These are phyloP conservation scores for Guadua angustifolia DNA, from an alignment of 176 grass and related monocot genomes.

Conservation along the genomic window DNA sequence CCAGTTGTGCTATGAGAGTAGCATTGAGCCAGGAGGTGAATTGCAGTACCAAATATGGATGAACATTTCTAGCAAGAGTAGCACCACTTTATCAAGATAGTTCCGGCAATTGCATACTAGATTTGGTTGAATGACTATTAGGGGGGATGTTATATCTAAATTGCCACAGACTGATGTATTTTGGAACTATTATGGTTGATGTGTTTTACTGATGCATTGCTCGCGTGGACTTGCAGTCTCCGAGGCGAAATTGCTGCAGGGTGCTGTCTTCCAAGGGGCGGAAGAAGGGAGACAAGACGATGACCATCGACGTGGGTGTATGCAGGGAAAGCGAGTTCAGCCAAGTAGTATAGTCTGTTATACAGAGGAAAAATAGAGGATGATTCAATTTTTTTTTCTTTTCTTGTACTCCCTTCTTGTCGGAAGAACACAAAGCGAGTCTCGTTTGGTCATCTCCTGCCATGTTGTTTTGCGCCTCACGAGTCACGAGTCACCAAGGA, in stretches of 20 bases:
- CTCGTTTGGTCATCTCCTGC: neutral
- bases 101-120: neutral
- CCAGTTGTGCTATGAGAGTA: constrained; percentile 10
- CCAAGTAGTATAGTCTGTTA: constrained; percentile 52
- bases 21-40: neutral
- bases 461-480: neutral
- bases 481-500: constrained; percentile 16
- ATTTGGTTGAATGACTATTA: neutral
- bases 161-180: neutral
- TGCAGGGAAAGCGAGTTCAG: constrained; percentile 83
- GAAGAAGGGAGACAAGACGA: constrained; percentile 52
- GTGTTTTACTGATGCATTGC: constrained; percentile 21
- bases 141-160: neutral
- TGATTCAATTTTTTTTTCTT: constrained; percentile 18
- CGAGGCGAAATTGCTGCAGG: constrained; percentile 87
- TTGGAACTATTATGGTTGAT: neutral
- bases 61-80: neutral
- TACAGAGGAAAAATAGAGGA: constrained; percentile 24
- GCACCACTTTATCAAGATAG: neutral
- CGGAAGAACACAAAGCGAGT: constrained; percentile 8
- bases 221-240: constrained; percentile 68
- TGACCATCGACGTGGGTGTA: constrained; percentile 82
- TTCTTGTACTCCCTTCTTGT: constrained; percentile 4
- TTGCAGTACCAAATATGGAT: neutral
- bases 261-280: constrained; percentile 59